Percentiles rank a stretch among this genome's conserved stretches.
phyloP scores from a whole-genome alignment of 495 filamentous ascomycete species.

The Penicillium bialowiezense region DNA sequence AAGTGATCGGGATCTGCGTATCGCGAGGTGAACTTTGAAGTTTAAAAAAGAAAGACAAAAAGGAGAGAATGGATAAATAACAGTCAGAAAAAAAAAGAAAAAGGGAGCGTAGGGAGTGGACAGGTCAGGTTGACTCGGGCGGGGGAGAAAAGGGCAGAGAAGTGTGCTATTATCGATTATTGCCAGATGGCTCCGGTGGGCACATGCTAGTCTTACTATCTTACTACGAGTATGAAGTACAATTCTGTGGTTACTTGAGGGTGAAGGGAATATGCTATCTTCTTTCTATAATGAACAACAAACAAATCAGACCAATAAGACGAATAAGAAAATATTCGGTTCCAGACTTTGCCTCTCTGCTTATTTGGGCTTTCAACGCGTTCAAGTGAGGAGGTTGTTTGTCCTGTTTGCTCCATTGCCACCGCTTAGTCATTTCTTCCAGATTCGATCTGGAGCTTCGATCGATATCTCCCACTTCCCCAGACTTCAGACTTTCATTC shows the following conservation, averaged over 20 bases:
- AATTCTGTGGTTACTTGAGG: no score
- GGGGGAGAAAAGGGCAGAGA: constrained; percentile 23
- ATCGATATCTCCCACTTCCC: neutral
- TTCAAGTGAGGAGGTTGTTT: constrained; percentile 15
- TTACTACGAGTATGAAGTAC: no score
- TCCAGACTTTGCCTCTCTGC: constrained; percentile 7
- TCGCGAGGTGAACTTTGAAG: constrained; percentile 3
- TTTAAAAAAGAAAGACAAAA: constrained; percentile 14
- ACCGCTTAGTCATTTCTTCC: constrained; percentile 13
- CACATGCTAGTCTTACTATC: no score
- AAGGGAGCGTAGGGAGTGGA: constrained; percentile 11
- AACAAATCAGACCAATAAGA: no score
- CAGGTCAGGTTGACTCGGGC: constrained; percentile 23
- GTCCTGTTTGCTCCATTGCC: constrained; percentile 19
- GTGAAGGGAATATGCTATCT: no score
- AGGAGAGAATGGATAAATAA: constrained; percentile 10
- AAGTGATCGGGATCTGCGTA: constrained; percentile 17
- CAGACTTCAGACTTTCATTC: neutral
- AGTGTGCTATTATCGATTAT: constrained; percentile 13
- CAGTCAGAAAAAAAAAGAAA: constrained; percentile 9
- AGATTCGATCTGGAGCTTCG: neutral
- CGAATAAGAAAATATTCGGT: no score
- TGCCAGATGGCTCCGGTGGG: constrained; percentile 23
- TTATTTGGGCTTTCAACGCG: constrained; percentile 11
- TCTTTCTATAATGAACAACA: no score